Evolutionary conservation across 192 early-diverging fungal genomes (phyloP).

Genomic region (Rhizophagus prolifer): DNA sequence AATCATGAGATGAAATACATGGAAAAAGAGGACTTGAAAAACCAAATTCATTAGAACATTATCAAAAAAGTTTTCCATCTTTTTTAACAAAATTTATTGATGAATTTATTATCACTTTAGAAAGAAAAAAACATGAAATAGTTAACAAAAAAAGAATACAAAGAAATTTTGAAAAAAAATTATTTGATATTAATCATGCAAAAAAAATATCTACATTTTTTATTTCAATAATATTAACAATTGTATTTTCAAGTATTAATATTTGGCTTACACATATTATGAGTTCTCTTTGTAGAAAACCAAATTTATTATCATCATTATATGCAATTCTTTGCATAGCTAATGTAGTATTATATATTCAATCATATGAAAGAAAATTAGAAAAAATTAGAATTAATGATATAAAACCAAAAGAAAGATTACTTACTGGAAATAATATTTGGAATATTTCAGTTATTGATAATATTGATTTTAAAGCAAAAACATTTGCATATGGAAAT

Average conservation of each 20-base stretch:
- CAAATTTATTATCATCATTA: neutral
- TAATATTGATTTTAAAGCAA: neutral
- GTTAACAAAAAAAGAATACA: constrained; percentile 13
- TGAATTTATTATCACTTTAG: neutral
- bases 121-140: constrained; percentile 19
- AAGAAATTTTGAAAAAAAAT: neutral
- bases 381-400: neutral
- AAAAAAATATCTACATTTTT: constrained; percentile 5
- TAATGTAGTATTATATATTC: neutral
- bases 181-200: neutral
- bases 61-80: neutral
- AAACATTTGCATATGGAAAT: neutral
- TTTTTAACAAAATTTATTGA: neutral
- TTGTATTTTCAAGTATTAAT: constrained; percentile 13
- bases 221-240: constrained; percentile 6
- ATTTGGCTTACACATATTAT: constrained; percentile 22
- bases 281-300: neutral
- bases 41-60: neutral
- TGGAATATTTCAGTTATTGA: neutral
- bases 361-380: neutral
- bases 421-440: neutral
- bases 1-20: neutral
- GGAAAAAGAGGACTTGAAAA: constrained; percentile 18
- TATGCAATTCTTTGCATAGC: constrained; percentile 8
- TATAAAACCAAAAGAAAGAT: neutral